Evolutionary conservation across 352 stramenopile species (phyloP).

Genomic region (Pythium monospermum): DNA sequence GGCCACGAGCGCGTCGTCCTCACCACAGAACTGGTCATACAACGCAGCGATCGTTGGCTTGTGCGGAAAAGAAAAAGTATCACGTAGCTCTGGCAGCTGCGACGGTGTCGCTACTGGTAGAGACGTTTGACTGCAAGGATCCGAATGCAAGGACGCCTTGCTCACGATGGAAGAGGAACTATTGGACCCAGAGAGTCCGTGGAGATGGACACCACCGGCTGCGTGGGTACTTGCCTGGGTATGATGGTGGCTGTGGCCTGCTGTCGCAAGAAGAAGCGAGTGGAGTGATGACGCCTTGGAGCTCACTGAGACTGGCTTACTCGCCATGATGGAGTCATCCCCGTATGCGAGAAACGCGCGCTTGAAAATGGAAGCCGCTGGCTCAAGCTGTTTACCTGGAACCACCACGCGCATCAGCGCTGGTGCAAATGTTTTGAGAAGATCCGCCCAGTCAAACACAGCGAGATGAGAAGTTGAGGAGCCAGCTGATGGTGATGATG

Average conservation of each 20-base stretch:
- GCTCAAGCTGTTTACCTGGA: constrained; percentile 18
- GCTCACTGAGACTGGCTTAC: constrained; percentile 9
- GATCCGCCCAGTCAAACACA: constrained; percentile 33
- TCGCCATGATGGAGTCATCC: neutral
- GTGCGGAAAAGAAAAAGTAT: constrained; percentile 1
- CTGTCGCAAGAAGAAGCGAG: constrained; percentile 7
- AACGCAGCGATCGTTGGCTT: constrained; percentile 5
- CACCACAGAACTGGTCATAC: constrained; percentile 5
- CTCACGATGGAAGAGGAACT: constrained; percentile 12
- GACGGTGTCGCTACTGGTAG: neutral
- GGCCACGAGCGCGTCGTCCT: neutral
- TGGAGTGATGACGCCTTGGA: constrained; percentile 9
- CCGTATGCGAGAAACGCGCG: constrained; percentile 23
- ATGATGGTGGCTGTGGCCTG: neutral
- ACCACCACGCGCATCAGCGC: constrained; percentile 19
- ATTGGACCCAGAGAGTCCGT: constrained; percentile 5
- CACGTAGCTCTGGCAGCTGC: neutral
- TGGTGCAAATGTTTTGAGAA: constrained; percentile 35
- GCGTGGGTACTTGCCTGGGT: neutral
- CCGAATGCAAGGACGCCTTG: neutral
- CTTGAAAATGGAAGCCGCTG: constrained; percentile 23
- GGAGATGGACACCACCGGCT: neutral
- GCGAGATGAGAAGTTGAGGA: neutral
- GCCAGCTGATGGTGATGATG: neutral
- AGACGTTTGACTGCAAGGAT: constrained; percentile 10